These are phyloP conservation scores for Rhizopogon vesiculosus DNA, from an alignment of 768 basidiomycete species.

Conservation along the genomic window DNA sequence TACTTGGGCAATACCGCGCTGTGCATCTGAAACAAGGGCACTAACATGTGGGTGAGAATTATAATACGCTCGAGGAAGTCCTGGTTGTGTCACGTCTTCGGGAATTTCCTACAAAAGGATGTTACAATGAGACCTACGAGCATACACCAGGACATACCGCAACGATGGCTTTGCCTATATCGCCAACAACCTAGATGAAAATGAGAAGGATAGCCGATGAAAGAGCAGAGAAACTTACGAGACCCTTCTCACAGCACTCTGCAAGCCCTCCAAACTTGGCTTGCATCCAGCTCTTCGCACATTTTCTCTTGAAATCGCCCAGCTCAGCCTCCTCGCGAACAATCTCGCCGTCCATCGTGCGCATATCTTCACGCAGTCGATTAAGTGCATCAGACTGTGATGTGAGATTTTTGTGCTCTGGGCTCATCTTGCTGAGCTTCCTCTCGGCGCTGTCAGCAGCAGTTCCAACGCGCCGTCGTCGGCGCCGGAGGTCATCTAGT, in stretches of 20 bases:
- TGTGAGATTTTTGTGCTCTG: constrained; percentile 80
- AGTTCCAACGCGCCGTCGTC: constrained; percentile 57
- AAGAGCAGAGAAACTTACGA: constrained; percentile 26
- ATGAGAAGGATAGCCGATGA: neutral
- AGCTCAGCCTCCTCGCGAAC: constrained; percentile 75
- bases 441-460: constrained; percentile 83
- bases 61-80: constrained; percentile 71
- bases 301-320: constrained; percentile 78
- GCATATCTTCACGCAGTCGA: constrained; percentile 70
- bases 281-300: constrained; percentile 65
- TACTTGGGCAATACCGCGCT: constrained; percentile 50
- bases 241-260: constrained; percentile 82
- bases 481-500: constrained; percentile 70
- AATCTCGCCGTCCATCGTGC: constrained; percentile 76
- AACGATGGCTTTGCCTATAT: constrained; percentile 43
- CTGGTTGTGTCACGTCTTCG: constrained; percentile 76
- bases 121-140: constrained; percentile 2
- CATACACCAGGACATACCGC: constrained; percentile 24
- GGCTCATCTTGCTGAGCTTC: constrained; percentile 86
- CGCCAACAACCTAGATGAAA: constrained; percentile 38
- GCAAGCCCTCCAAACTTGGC: constrained; percentile 85
- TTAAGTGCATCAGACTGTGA: constrained; percentile 71
- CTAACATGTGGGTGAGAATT: constrained; percentile 60
- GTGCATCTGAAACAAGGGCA: constrained; percentile 57
- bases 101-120: constrained; percentile 59